Conservation (phyloP, 768 basidiomycete genomes). For the Russula sp. region DNA sequence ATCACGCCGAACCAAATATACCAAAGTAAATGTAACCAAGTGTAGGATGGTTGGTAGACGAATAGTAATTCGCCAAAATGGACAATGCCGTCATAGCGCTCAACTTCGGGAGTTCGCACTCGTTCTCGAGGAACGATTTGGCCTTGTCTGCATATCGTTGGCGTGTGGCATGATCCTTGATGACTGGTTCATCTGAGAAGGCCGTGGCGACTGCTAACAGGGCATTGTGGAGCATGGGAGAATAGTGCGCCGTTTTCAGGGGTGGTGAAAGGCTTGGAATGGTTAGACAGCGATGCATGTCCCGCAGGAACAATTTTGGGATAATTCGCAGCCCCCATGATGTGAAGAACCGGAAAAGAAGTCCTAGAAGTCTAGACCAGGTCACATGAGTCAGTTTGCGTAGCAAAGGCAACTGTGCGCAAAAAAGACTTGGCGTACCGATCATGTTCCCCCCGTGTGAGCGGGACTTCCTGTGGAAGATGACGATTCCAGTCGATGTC, state of each 20-base stretch:
- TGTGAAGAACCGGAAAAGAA: constrained; percentile 43
- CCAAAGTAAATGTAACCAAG: constrained; percentile 47
- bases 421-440: constrained; percentile 24
- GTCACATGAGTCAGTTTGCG: neutral
- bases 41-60: constrained; percentile 41
- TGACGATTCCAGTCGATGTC: constrained; percentile 37
- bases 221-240: constrained; percentile 70
- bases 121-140: constrained; percentile 41
- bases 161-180: constrained; percentile 36
- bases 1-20: constrained; percentile 2
- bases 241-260: constrained; percentile 57
- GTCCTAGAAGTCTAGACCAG: constrained; percentile 38
- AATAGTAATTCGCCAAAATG: constrained; percentile 42
- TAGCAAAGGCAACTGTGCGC: neutral
- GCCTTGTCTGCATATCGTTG: constrained; percentile 40
- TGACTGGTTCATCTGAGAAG: constrained; percentile 40
- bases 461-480: constrained; percentile 36
- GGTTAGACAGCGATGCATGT: constrained; percentile 42
- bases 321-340: constrained; percentile 43
- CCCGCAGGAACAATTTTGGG: constrained; percentile 42
- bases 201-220: constrained; percentile 47
- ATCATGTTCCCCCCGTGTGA: constrained; percentile 36
- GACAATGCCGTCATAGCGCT: constrained; percentile 43
- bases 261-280: constrained; percentile 32
- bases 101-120: constrained; percentile 43